phyloP scores from a whole-genome alignment of 2,329 filamentous ascomycete species.

The Helminthosporium solani region DNA sequence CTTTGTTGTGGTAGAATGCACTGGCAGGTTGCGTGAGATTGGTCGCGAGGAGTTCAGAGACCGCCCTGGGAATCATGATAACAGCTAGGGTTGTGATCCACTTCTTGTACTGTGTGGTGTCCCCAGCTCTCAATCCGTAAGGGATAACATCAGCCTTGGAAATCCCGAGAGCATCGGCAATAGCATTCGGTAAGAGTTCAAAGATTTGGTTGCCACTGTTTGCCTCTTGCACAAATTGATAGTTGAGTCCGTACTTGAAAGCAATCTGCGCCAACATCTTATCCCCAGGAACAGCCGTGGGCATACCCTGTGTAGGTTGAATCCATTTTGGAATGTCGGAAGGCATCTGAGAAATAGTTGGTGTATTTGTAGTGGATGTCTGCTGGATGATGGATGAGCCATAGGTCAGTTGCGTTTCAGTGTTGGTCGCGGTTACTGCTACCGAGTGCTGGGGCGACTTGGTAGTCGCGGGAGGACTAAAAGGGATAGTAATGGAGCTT shows the following conservation, averaged over 20 bases:
- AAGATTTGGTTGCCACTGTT: slow-evolving; percentile 75
- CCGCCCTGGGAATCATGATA: slow-evolving; percentile 49
- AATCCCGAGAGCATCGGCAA: slow-evolving; percentile 63
- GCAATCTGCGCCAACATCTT: slow-evolving; percentile 78
- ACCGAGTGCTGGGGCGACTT: slow-evolving; percentile 44
- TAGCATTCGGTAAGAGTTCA: slow-evolving; percentile 68
- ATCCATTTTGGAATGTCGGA: slow-evolving; percentile 73
- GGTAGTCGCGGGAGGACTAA: slow-evolving; percentile 21
- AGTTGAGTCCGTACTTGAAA: slow-evolving; percentile 80
- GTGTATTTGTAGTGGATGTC: slow-evolving; percentile 47
- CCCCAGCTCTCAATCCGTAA: slow-evolving; percentile 71
- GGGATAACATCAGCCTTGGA: slow-evolving; percentile 59
- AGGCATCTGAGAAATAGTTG: slow-evolving; percentile 55
- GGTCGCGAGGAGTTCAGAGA: slow-evolving; percentile 59
- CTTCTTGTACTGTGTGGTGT: slow-evolving; percentile 66
- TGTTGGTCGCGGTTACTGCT: slow-evolving; percentile 49
- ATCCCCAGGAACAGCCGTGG: slow-evolving; percentile 58
- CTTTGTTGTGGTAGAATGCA: slow-evolving; percentile 70
- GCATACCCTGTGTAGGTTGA: slow-evolving; percentile 63
- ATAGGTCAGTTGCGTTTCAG: slow-evolving; percentile 51
- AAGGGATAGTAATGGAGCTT: slow-evolving; percentile 16
- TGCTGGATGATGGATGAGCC: slow-evolving; percentile 64
- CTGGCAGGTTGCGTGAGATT: slow-evolving; percentile 72
- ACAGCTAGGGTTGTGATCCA: slow-evolving; percentile 79
- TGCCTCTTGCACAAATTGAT: slow-evolving; percentile 75